Base-by-base conservation (phyloP, 106 monocot species). In the Allium sativum region DNA sequence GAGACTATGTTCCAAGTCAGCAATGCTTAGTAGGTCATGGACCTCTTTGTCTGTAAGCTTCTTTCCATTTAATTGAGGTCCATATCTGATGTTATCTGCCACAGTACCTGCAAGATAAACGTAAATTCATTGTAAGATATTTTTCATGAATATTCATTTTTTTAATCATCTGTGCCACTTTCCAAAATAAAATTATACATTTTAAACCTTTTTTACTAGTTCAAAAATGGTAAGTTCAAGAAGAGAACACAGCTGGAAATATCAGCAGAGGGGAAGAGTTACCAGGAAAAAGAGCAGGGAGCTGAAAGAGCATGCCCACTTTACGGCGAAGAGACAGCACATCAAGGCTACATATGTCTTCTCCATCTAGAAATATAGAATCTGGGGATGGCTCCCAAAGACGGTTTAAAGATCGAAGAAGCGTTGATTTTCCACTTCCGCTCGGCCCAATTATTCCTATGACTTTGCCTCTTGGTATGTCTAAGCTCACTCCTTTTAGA, bases 391-490 rank as follows among this genome's bases (percentile, higher is more conserved):
- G 93, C 68, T 93, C 93, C 93, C 93, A 93, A 7, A 93, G 84
- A 44, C 93, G 84, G 79, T 93, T 93, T 16, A 93, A 79, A 9
- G 93, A 79, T 9, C 93, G 76, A 46, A 93, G 81, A 41, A 93
- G 71, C 61, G 93, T 93, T 6, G 93, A 89, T 65, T 93, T 93
- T 12, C 93, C 93, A 78, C 93, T 79, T 17, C 93, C 93, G 63
- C 93, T 93, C 5, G 93, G 93, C 22, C 93, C 93, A 70, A 93
- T 88, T 58, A 93, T 68, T 22, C 93, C 93, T 46, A 89, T 40
- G 42, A 93, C 65, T 22, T 72, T 44, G 0, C 85, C 93, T 9
- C 22, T 46, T 1, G 82, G 82, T 21, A 93, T 64, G 18, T 89
- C 93, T 21, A 93, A 43, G 73, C 41, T 80, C 12, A 93, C 68